Evolutionary conservation across 2,329 filamentous ascomycete species (phyloP), one percentile per base, ranked within the genome.

Genomic region (Leptographium wingfieldii): DNA sequence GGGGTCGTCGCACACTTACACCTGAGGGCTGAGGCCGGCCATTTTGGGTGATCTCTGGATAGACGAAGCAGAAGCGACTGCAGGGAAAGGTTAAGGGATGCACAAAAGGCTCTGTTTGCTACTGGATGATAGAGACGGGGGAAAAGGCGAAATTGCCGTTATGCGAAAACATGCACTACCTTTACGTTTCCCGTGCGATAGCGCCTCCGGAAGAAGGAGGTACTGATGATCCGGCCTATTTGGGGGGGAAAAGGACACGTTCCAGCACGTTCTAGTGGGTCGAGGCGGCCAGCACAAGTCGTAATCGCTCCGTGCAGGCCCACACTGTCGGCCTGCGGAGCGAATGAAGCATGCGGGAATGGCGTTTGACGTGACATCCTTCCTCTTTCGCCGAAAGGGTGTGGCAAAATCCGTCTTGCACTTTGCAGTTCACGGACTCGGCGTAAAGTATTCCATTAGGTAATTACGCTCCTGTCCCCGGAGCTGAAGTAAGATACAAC

Each of bases 1-100:
- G 27, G 49, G 14, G 49, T 31, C 33, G 27, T 11, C 14, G 48
- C 10, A 51, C 11, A 71, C 81, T 70, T 77, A 86, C 84, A 86
- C 77, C 73, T 86, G 84, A 68, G 84, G 79, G 69, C 77, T 83
- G 68, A 87, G 74, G 62, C 74, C 73, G 68, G 73, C 82, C 83
- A 86, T 86, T 72, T 74, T 83, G 53, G 29, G 43, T 48, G 27
- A 14, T 48, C 5, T 56, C 38, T 56, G 38, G 25, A 33, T 52
- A 19, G 27, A 31, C 49, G 11, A 19, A 38, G 31, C 22, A 29
- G 38, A 19, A 27, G 54, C n/a, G 54, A 14, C 11, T 16, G n/a
- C 6, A 5, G 25, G 14, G n/a, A 16, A n/a, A 5, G 52, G 29
- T 3, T n/a, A 22, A 25, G 19, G 16, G 52, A 35, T 22, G 52